phyloP scores from a whole-genome alignment of 768 basidiomycete species.

The Tremella mesenterica region DNA sequence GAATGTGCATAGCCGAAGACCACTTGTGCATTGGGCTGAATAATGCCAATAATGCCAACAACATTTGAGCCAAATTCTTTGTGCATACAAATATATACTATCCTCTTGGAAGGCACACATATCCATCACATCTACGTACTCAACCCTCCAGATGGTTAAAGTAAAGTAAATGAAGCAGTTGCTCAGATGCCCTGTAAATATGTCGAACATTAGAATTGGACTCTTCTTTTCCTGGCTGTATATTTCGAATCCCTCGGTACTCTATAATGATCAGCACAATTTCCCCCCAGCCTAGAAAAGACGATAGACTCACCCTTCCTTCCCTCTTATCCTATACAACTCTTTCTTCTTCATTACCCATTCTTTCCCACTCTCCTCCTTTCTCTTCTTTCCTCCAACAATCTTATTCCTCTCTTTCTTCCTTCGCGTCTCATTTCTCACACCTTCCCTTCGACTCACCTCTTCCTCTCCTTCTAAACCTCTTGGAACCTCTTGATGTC shows the following conservation, averaged over 20 bases:
- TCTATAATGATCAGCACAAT: slow-evolving; percentile 54
- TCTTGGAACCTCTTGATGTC: slow-evolving; percentile 67
- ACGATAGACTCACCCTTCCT: slow-evolving; percentile 49
- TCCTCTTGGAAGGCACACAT: no score
- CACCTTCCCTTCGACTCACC: slow-evolving; percentile 40
- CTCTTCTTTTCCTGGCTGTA: slow-evolving; percentile 79
- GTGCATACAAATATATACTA: no score
- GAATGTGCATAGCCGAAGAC: no score
- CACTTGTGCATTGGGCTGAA: no score
- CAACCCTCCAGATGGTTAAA: no score
- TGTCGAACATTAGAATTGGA: slow-evolving; percentile 59
- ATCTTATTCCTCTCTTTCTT: slow-evolving; percentile 63
- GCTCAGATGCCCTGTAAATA: no score
- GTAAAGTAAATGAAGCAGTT: no score
- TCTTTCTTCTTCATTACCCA: slow-evolving; percentile 98
- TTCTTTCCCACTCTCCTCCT: slow-evolving; percentile 54
- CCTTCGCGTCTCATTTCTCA: slow-evolving; percentile 63
- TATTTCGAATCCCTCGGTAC: slow-evolving; percentile 58
- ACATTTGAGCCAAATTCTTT: no score
- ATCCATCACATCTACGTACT: no score
- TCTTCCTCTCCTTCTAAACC: slow-evolving; percentile 38
- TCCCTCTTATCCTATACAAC: slow-evolving; percentile 43
- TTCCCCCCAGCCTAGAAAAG: not conserved
- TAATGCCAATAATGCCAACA: no score
- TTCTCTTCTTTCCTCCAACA: slow-evolving; percentile 55